phyloP scores from a whole-genome alignment of 1,284 basidiomycete genomes.

The Anthracocystis walkeri region DNA sequence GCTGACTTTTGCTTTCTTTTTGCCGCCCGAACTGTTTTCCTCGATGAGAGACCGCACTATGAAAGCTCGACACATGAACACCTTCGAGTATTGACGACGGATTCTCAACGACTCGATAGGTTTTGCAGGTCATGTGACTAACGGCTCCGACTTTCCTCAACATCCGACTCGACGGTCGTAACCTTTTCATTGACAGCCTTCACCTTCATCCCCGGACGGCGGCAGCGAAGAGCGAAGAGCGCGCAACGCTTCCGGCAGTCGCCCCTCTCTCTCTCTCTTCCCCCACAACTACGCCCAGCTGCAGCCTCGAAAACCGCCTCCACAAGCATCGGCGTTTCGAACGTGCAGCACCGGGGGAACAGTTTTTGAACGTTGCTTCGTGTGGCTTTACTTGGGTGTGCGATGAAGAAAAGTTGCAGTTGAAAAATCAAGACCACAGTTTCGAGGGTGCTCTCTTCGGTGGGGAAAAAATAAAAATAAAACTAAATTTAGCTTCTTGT shows the following conservation, averaged over 20 bases:
- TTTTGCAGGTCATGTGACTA: no score
- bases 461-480: background rate
- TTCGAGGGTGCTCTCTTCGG: constrained; percentile 14
- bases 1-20: no score
- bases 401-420: constrained; percentile 5
- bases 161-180: no score
- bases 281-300: constrained; percentile 12
- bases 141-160: no score
- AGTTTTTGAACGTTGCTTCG: background rate
- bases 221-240: no score
- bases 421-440: constrained; percentile 14
- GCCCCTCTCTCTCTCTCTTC: background rate
- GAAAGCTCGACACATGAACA: background rate
- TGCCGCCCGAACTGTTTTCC: no score
- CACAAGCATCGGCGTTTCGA: constrained; percentile 1
- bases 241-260: no score
- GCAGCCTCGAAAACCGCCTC: background rate
- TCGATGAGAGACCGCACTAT: background rate
- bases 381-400: background rate
- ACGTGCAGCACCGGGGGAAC: no score
- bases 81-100: no score
- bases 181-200: no score
- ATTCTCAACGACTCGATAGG: no score
- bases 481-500: background rate
- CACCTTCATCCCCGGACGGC: no score